Evolutionary conservation across 1,284 basidiomycete genomes (phyloP).

Genomic region (Salmacisia buchloeana): DNA sequence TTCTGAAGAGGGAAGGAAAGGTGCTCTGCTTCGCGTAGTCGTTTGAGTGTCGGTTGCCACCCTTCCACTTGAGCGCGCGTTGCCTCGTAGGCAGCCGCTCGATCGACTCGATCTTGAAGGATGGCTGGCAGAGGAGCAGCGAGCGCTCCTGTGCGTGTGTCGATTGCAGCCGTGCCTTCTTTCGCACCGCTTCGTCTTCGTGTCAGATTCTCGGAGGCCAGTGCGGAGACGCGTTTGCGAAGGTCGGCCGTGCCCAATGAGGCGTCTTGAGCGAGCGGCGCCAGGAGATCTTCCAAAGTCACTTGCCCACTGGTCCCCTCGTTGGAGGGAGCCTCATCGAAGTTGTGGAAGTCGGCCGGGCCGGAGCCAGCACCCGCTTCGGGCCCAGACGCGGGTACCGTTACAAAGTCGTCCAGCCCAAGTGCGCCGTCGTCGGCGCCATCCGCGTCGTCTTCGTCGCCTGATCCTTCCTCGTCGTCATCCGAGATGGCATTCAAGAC

Average conservation of each 20-base stretch:
- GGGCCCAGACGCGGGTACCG: no score
- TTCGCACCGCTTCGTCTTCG: neutral
- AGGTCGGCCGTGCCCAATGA: constrained; percentile 23
- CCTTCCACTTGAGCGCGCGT: constrained; percentile 88
- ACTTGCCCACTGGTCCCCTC: neutral
- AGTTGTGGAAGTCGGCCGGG: neutral
- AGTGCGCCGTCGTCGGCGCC: constrained; percentile 10
- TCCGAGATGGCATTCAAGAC: constrained; percentile 34
- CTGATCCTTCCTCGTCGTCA: constrained; percentile 19
- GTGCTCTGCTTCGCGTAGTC: constrained; percentile 68
- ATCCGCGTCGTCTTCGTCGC: constrained; percentile 13
- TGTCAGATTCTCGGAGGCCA: constrained; percentile 1
- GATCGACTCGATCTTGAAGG: constrained; percentile 80
- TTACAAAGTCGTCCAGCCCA: constrained; percentile 6
- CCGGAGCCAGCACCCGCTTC: no score
- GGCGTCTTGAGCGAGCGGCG: constrained; percentile 56
- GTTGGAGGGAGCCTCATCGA: neutral
- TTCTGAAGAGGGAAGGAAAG: constrained; percentile 81
- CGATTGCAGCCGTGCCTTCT: constrained; percentile 25
- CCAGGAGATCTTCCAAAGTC: constrained; percentile 66
- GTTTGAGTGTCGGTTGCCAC: constrained; percentile 76
- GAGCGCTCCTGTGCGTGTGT: constrained; percentile 60
- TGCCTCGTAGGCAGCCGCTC: constrained; percentile 87
- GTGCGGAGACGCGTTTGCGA: constrained; percentile 31
- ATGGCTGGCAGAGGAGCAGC: constrained; percentile 79